These are phyloP conservation scores for Aspergillus fructus DNA, from an alignment of 2,329 filamentous ascomycete species.

Conservation along the genomic window DNA sequence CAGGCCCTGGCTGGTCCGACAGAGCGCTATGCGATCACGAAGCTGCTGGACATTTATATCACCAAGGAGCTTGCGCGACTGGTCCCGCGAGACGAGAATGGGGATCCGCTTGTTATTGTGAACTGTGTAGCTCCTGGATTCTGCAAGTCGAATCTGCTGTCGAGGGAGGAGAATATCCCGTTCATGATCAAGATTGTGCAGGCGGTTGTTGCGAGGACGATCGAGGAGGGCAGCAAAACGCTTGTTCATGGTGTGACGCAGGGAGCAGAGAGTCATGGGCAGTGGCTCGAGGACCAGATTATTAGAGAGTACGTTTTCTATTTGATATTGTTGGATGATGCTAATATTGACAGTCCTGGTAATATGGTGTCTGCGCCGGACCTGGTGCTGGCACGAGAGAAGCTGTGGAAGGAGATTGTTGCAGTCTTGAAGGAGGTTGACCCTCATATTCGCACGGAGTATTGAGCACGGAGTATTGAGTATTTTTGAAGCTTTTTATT, in stretches of 20 bases:
- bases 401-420: background rate
- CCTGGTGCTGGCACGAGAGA: background rate
- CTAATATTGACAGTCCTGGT: background rate
- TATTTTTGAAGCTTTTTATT: no score
- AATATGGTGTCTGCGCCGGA: background rate
- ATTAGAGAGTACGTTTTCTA: background rate
- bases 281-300: background rate
- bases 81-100: background rate
- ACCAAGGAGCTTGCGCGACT: background rate
- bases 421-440: background rate
- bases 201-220: background rate
- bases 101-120: background rate
- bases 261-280: background rate
- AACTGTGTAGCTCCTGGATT: background rate
- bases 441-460: background rate
- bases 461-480: background rate
- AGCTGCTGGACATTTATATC: background rate
- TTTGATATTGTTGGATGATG: background rate
- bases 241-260: background rate
- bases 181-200: background rate
- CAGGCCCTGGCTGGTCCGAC: background rate
- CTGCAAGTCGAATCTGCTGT: background rate
- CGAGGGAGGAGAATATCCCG: background rate
- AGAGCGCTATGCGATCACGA: background rate
- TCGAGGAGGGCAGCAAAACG: background rate